These are phyloP conservation scores for Pseudogymnoascus sp. DNA, from an alignment of 2,329 filamentous ascomycete genomes.

Conservation along the genomic window DNA sequence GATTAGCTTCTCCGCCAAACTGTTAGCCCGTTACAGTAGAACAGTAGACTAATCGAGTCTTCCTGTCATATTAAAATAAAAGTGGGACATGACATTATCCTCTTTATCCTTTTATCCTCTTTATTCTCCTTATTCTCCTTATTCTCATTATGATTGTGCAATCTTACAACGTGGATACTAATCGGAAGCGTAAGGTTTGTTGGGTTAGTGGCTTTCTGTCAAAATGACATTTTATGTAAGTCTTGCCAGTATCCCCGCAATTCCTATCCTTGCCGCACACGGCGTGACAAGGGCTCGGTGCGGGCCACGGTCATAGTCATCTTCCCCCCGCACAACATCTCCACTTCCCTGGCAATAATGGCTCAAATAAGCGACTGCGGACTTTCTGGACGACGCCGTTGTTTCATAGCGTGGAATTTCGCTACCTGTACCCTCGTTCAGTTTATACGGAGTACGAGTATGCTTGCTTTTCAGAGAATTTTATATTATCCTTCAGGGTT, in stretches of 20 bases:
- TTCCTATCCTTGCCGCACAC: background rate
- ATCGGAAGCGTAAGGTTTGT: background rate
- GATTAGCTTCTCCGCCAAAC: background rate
- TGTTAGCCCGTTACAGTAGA: background rate
- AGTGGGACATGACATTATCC: conserved; percentile 9
- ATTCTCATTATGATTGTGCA: conserved; percentile 18
- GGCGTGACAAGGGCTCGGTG: background rate
- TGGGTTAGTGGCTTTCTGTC: background rate
- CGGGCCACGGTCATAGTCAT: background rate
- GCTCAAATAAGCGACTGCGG: background rate
- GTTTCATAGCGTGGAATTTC: background rate
- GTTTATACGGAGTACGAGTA: background rate
- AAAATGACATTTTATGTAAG: background rate
- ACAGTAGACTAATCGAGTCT: background rate
- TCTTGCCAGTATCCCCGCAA: background rate
- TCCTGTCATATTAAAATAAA: background rate
- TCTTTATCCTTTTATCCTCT: conserved; percentile 17
- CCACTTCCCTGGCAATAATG: background rate
- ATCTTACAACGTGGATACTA: conserved; percentile 13
- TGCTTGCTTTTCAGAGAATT: background rate
- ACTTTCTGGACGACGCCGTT: background rate
- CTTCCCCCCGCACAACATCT: background rate
- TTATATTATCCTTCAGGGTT: background rate
- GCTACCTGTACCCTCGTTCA: background rate
- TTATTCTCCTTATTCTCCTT: conserved; percentile 11